Evolutionary conservation across 1,284 basidiomycete species (phyloP), one percentile per base, ranked within the genome.

Genomic region (Cryptococcus amylolentus): DNA sequence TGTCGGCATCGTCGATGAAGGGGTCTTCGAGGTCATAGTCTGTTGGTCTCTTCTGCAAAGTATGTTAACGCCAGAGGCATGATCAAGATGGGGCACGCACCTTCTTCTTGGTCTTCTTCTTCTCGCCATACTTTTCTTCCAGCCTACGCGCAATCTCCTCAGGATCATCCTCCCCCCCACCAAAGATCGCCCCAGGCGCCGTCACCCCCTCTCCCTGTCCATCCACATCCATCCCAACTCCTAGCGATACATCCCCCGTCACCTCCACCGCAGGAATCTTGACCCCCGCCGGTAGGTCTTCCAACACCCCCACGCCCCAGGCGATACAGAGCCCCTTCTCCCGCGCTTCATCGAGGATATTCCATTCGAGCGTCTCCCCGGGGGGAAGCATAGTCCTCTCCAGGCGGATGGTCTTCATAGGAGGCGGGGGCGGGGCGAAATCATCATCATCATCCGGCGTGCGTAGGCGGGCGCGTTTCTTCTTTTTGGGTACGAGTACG

Each of bases 1-100:
- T 82, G 72, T 98, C 94, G 0, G 91, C 91, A 77, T 98, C 95
- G 80, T 98, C 95, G 69, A 98, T 97, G 78, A 98, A 98, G 0
- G 91, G 89, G 77, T 98, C 95, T 1, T 83, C 81, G 18, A 87
- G 81, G 77, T 98, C 94, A 80, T 98, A 98, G 70, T 88, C 70
- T 63, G 88, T 87, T 76, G 86, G 86, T 73, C 84, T 83, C 57
- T 63, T 50, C 2, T 44, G 18, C 49, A 49, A 5, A 35, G 10
- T 6, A 10, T 10, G 10, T 61, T 47, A 57, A 49, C 44, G 5
- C 23, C n/a, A n/a, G 42, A 46, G 43, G 31, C 9, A 10, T 6
- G 5, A 16, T 5, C 4, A 18, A 50, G 27, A 5, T 35, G 16
- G 3, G 42, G 49, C 31, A 9, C 48, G 47, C 37, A 40, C 48